Base-by-base conservation (phyloP, 805 yeast species). In the Kazachstania viticola region DNA sequence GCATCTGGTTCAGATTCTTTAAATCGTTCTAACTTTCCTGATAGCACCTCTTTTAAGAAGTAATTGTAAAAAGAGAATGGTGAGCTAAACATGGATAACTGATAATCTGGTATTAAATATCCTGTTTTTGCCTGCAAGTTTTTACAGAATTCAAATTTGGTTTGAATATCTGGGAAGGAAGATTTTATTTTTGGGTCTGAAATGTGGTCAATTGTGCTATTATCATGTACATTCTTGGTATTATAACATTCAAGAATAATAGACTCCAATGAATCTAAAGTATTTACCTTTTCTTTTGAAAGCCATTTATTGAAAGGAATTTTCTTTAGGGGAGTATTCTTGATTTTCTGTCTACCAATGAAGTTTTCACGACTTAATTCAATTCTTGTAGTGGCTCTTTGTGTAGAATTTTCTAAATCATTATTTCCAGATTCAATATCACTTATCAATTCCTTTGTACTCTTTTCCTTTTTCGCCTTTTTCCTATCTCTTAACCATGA, bases 1-100 rank as follows among this genome's bases (percentile, higher is more conserved):
- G 83, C 88, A 45, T 79, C 71, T n/a, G 91, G 85, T 46, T 75
- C 71, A 49, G 75, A 68, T 48, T 79, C 85, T 44, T 69, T 71
- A 41, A 60, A 67, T 48, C 60, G 59, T 6, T 38, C 41, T 9
- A 46, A 37, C 31, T 45, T 51, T 16, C 64, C 62, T 14, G 54
- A 46, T 9, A 58, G 34, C 21, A 58, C 42, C 28, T 53, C 49
- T 5, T 36, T 33, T 14, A 41, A 35, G 30, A 44, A 57, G 34
- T 49, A 59, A 4, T 42, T 31, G 15, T 45, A 48, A 26, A 58
- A 50, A 3, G 45, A 44, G 5, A 31, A 14, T 9, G 59, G 63
- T 3, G 52, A 48, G 9, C 37, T 33, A 9, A 60, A 40, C 23
- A 48, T 44, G 2, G 65, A 59, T 6, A 62, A 34, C 19, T 49